These are phyloP conservation scores for Chalciporus sphaerocephalus DNA, from an alignment of 768 basidiomycete species.

Conservation along the genomic window DNA sequence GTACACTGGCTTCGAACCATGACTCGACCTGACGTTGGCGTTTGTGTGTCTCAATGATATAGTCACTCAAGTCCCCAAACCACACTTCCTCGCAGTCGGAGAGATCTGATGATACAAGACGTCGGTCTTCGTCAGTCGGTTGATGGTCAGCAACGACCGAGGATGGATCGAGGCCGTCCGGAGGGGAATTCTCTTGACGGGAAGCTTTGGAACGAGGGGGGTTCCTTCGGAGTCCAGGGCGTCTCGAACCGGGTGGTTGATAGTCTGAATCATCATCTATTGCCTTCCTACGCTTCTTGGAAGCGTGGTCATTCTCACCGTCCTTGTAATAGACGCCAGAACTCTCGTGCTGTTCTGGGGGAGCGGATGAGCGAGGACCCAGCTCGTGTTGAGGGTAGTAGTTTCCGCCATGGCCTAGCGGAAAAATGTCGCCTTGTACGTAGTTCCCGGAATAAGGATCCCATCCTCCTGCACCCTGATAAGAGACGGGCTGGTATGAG, in stretches of 20 bases:
- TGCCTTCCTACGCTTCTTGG: constrained; percentile 49
- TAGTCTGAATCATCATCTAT: constrained; percentile 52
- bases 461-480: constrained; percentile 40
- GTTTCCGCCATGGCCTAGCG: constrained; percentile 35
- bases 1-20: constrained; percentile 64
- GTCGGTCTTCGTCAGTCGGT: constrained; percentile 39
- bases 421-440: constrained; percentile 36
- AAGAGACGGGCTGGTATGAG: constrained; percentile 36
- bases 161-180: constrained; percentile 20
- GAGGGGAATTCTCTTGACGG: constrained; percentile 27
- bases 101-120: constrained; percentile 66
- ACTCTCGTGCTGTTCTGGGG: constrained; percentile 18
- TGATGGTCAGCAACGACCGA: constrained; percentile 18
- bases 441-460: constrained; percentile 36
- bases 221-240: constrained; percentile 44
- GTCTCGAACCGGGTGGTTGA: constrained; percentile 42
- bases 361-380: constrained; percentile 8
- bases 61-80: constrained; percentile 64
- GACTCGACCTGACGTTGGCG: constrained; percentile 69
- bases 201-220: constrained; percentile 36
- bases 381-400: constrained; percentile 32
- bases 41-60: constrained; percentile 67
- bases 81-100: constrained; percentile 80
- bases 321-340: constrained; percentile 31
- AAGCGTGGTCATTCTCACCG: constrained; percentile 27